Conservation (phyloP, 805 yeast genomes). For the Teunomyces atbi region DNA sequence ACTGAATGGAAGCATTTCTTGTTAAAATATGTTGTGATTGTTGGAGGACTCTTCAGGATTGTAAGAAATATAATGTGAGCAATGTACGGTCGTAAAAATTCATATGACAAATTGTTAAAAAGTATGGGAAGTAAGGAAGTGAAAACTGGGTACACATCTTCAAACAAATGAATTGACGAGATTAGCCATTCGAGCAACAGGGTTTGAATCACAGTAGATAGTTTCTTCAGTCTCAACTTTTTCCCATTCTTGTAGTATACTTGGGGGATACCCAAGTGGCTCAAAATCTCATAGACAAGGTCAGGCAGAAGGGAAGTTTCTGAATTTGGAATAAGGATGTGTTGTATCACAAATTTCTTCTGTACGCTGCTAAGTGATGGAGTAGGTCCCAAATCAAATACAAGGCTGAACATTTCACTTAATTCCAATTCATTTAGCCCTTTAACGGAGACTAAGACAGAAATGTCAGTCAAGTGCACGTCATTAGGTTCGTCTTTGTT, state of each 20-base stretch:
- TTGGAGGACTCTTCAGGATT: not conserved
- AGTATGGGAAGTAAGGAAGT: constrained; percentile 9
- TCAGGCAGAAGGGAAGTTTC: not conserved
- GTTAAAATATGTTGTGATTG: constrained; percentile 8
- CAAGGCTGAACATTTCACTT: not conserved
- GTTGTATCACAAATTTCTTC: constrained; percentile 2
- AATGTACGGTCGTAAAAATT: constrained; percentile 12
- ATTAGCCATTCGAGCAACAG: constrained; percentile 13
- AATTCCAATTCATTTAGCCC: constrained; percentile 4
- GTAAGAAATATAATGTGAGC: constrained; percentile 11
- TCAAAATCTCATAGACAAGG: constrained; percentile 10
- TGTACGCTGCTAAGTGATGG: not conserved
- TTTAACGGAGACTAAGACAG: not conserved
- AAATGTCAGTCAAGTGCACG: not conserved
- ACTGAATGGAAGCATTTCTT: constrained; percentile 1
- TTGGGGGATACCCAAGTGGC: constrained; percentile 12
- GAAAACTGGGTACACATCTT: constrained; percentile 1
- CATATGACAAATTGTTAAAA: constrained; percentile 12
- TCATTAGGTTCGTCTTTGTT: not conserved
- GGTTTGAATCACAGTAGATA: constrained; percentile 5
- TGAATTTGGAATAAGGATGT: constrained; percentile 5
- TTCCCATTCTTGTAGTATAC: constrained; percentile 7
- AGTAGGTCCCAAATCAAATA: constrained; percentile 1
- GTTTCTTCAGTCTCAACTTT: constrained; percentile 4
- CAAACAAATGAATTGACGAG: constrained; percentile 9